Base-by-base conservation (phyloP, 352 stramenopile genomes). In the Phytophthora sp. region DNA sequence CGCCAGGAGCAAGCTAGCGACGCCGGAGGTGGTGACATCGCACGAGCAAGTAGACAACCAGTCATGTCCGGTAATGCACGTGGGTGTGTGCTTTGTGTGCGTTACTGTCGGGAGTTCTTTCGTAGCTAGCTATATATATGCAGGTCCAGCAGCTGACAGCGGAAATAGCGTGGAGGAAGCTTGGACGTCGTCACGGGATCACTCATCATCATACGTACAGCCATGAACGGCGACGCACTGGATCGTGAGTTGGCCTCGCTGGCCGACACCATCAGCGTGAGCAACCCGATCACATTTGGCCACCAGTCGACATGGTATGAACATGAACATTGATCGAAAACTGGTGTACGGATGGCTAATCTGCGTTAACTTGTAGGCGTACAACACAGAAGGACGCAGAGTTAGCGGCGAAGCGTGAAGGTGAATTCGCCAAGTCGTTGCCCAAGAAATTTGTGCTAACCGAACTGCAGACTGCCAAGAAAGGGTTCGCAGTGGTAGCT, bases 261-360 rank as follows among this genome's bases (percentile, higher is more conserved):
- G 47, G 76, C 85, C 31, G 85, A 93, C 41, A 91, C 82, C 20
- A 89, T 90, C 30, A 83, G 58, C 15, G 68, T 95, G 49, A 93
- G 84, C 71, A 93, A 95, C 55, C 87, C 85, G 21, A 66, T 93
- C 27, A 93, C 86, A 1, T 91, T 85, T 24, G 84, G 85, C 29
- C 80, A 91, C 46, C 83, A 82, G 45, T 73, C 66, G 36, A 73
- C 89, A 54, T 95, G 86, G 86, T 95, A 82, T 18, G 75, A 39
- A n/a, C n/a, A n/a, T n/a, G n/a, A n/a, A n/a, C n/a, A n/a, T n/a
- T n/a, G n/a, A 1, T 13, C 4, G 5, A 27, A 12, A 9, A 6
- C 42, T 44, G 3, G 12, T 6, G 33, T 21, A 18, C 42, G 20
- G 20, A 29, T 44, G 13, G 29, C 38, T 72, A 11, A 63, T 38